phyloP scores from a whole-genome alignment of 441 rosid genomes.

The Euphorbia corollata region DNA sequence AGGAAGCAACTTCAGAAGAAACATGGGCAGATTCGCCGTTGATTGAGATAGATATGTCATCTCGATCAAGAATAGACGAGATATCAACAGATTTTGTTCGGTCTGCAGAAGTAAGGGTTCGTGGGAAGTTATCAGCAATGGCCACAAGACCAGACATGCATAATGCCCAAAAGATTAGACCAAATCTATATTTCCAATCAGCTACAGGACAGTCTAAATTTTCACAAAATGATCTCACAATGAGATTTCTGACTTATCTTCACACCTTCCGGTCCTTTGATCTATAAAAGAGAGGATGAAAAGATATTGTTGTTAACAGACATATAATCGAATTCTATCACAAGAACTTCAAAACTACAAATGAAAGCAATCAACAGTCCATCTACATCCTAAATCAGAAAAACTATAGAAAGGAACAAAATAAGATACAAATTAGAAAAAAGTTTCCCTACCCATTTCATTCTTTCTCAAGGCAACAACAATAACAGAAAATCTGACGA shows the following conservation, averaged over 20 bases:
- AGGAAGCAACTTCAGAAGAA: constrained; percentile 45
- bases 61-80: constrained; percentile 30
- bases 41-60: constrained; percentile 28
- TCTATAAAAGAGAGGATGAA: constrained; percentile 18
- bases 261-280: constrained; percentile 17
- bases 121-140: constrained; percentile 36
- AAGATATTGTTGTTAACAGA: constrained; percentile 18
- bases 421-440: not conserved
- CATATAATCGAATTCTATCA: constrained; percentile 11
- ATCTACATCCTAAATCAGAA: not conserved
- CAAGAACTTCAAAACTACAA: constrained; percentile 17
- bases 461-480: not conserved
- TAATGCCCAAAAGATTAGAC: constrained; percentile 33
- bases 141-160: constrained; percentile 89
- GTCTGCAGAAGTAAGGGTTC: constrained; percentile 45
- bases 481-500: not conserved
- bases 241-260: constrained; percentile 19
- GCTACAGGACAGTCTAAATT: constrained; percentile 22
- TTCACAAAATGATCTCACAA: constrained; percentile 24
- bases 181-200: constrained; percentile 25
- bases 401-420: not conserved
- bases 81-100: constrained; percentile 71
- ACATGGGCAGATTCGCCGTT: constrained; percentile 49
- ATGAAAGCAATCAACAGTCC: constrained; percentile 7
- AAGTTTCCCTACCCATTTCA: not conserved